Evolutionary conservation across 768 basidiomycete species (phyloP).

Genomic region (Artomyces pyxidatus): DNA sequence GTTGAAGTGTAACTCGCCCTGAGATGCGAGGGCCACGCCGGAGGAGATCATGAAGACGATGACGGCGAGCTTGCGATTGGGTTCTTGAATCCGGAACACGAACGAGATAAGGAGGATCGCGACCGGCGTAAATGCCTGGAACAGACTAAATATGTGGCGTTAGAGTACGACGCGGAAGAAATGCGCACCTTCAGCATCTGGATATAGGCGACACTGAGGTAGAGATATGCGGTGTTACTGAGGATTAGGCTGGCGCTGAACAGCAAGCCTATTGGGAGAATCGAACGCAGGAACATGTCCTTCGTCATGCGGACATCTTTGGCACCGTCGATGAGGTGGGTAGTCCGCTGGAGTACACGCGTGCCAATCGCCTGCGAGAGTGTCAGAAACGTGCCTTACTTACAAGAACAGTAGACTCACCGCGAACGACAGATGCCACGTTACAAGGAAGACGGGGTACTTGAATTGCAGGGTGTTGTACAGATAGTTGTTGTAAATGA

Average conservation of each 20-base stretch:
- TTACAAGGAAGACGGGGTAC: slow-evolving; percentile 90
- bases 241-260: slow-evolving; percentile 90
- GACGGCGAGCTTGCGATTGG: slow-evolving; percentile 66
- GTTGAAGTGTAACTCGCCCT: slow-evolving; percentile 83
- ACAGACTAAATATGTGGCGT: neutral
- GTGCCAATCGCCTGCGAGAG: slow-evolving; percentile 65
- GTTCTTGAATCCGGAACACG: slow-evolving; percentile 81
- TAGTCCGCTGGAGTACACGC: slow-evolving; percentile 75
- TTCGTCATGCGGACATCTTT: slow-evolving; percentile 75
- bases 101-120: slow-evolving; percentile 93
- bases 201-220: slow-evolving; percentile 89
- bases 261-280: slow-evolving; percentile 88
- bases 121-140: slow-evolving; percentile 82
- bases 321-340: slow-evolving; percentile 66
- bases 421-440: slow-evolving; percentile 70
- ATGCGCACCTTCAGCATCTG: slow-evolving; percentile 84
- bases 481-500: slow-evolving; percentile 92
- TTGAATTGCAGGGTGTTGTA: slow-evolving; percentile 80
- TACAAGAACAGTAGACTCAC: slow-evolving; percentile 26
- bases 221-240: slow-evolving; percentile 88
- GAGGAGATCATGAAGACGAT: slow-evolving; percentile 89
- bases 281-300: slow-evolving; percentile 73
- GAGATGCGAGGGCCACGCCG: slow-evolving; percentile 86
- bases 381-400: neutral
- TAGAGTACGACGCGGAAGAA: neutral